Evolutionary conservation across 805 yeast species (phyloP).

Genomic region (Komagataella kurtzmanii): DNA sequence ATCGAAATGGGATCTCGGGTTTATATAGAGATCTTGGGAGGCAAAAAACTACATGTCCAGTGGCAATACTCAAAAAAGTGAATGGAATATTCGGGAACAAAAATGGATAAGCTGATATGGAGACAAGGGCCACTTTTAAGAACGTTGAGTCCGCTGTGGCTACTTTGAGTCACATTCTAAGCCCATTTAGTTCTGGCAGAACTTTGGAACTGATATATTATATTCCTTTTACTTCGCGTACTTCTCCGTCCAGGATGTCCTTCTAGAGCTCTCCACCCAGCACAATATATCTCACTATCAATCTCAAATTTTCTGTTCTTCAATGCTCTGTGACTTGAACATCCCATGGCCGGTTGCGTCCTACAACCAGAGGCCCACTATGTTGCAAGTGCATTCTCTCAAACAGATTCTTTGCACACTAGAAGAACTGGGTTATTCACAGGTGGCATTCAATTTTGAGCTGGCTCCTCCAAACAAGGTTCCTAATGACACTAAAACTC

Average conservation of each 20-base stretch:
- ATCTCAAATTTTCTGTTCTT: not conserved
- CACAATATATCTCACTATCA: not conserved
- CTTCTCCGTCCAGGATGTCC: not conserved
- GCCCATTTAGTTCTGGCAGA: not conserved
- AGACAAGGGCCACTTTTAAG: not conserved
- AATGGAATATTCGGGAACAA: not conserved
- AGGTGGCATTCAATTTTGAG: constrained; percentile 61
- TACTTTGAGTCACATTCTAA: not conserved
- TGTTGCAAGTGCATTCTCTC: constrained; percentile 27
- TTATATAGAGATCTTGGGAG: not conserved
- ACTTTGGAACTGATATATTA: not conserved
- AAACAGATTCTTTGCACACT: constrained; percentile 38
- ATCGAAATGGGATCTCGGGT: not conserved
- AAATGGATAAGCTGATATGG: not conserved
- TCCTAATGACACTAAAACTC: constrained; percentile 26
- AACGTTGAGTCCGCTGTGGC: not conserved
- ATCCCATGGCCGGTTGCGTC: constrained; percentile 57
- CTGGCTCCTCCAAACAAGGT: constrained; percentile 37
- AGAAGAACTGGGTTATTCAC: constrained; percentile 56
- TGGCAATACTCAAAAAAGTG: not conserved
- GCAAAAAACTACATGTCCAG: not conserved
- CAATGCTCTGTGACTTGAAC: constrained; percentile 54
- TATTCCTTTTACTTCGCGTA: not conserved
- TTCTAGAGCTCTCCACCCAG: not conserved
- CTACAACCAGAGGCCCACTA: constrained; percentile 27